Evolutionary conservation across 1,284 basidiomycete species (phyloP), one percentile per base, ranked within the genome.

Genomic region (Cutaneotrichosporon sp.): DNA sequence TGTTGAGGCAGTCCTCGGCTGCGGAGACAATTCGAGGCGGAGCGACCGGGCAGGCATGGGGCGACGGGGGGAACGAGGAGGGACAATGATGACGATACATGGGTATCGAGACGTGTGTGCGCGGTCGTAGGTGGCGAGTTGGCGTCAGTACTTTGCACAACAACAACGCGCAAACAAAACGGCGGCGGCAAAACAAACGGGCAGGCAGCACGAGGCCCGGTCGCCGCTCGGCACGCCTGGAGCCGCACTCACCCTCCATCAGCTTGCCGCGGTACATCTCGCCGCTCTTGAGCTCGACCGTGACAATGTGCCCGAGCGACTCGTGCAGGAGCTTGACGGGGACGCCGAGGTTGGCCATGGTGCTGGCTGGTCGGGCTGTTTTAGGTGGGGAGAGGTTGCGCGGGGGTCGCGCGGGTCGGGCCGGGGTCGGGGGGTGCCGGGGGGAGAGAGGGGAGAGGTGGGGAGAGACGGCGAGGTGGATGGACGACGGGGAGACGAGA

Each of bases 1-100:
- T 94, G 82, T 99, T 99, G 56, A 99, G 84, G 75, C 95, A 97
- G 79, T 99, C 97, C 81, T 99, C 97, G 68, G 97, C 97, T 99
- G 80, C 16, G 31, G 29, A 20, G 14, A 29, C 29, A 9, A 29
- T n/a, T n/a, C n/a, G n/a, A n/a, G n/a, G n/a, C n/a, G n/a, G n/a
- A n/a, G n/a, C n/a, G n/a, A n/a, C n/a, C n/a, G n/a, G n/a, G n/a
- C n/a, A n/a, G n/a, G n/a, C n/a, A n/a, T n/a, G n/a, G n/a, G n/a
- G n/a, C n/a, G n/a, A n/a, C n/a, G n/a, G n/a, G n/a, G n/a, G n/a
- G n/a, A n/a, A n/a, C n/a, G n/a, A n/a, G n/a, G n/a, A n/a, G n/a
- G n/a, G n/a, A n/a, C n/a, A n/a, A n/a, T n/a, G n/a, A n/a, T n/a
- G n/a, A n/a, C n/a, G n/a, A n/a, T n/a, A n/a, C n/a, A n/a, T n/a